Conservation (phyloP, 352 stramenopile species). For the Phytophthora tubulina region DNA sequence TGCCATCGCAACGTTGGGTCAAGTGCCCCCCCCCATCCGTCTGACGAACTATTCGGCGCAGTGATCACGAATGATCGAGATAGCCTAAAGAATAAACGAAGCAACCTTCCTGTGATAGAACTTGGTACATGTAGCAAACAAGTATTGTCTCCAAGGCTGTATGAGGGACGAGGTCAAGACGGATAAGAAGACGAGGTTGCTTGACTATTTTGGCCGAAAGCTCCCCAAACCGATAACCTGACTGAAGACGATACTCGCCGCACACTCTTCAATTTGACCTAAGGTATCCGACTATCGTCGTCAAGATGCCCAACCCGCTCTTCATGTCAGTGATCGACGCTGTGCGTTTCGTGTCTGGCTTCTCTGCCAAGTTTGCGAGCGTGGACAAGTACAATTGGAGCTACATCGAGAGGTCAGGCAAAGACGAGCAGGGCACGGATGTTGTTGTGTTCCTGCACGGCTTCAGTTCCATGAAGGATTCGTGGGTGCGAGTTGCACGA, state of each 20-base stretch:
- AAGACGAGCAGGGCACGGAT: constrained; percentile 46
- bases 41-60: too few relatives aligned
- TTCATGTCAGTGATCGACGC: constrained; percentile 55
- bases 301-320: constrained; percentile 31
- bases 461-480: constrained; percentile 77
- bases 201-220: neutral
- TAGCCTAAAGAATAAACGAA: too few relatives aligned
- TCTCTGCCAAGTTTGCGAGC: constrained; percentile 48
- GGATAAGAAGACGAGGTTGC: constrained; percentile 9
- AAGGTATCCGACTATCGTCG: neutral
- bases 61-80: too few relatives aligned
- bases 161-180: too few relatives aligned
- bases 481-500: constrained; percentile 61
- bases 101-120: too few relatives aligned
- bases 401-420: constrained; percentile 69
- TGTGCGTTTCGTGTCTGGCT: constrained; percentile 61
- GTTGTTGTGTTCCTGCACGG: constrained; percentile 74
- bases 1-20: too few relatives aligned
- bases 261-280: neutral
- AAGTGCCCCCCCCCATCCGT: too few relatives aligned
- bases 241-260: constrained; percentile 5
- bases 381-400: constrained; percentile 73
- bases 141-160: too few relatives aligned
- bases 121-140: too few relatives aligned
- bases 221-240: neutral